Evolutionary conservation across 2,329 filamentous ascomycete species (phyloP).

Genomic region (Tolypocladium amazonense): DNA sequence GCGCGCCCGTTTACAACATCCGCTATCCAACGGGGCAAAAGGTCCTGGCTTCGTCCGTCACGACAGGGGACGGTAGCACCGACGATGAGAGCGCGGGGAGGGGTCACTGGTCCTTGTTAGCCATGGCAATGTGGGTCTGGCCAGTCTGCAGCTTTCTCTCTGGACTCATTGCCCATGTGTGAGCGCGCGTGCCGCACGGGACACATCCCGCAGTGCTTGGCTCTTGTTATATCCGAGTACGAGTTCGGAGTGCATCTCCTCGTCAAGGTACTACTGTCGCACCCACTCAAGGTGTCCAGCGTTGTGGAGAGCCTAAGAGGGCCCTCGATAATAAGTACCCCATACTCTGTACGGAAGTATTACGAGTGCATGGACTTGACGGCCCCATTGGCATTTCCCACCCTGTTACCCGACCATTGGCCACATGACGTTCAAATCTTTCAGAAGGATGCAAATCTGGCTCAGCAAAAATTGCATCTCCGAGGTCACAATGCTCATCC

Average conservation of each 20-base stretch:
- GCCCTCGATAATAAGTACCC: not conserved
- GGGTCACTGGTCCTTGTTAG: too few species aligned
- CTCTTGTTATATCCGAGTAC: too few species aligned
- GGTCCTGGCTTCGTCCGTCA: constrained; percentile 11
- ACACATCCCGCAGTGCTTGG: not conserved
- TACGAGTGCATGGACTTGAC: too few species aligned
- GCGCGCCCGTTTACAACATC: constrained; percentile 34
- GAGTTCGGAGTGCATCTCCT: too few species aligned
- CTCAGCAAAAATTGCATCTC: not conserved
- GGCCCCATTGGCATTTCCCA: too few species aligned
- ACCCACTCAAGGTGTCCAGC: not conserved
- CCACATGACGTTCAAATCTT: not conserved
- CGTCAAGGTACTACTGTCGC: not conserved
- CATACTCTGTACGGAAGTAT: too few species aligned
- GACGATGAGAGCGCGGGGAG: not conserved
- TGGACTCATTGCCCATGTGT: not conserved
- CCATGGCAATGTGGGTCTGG: not conserved
- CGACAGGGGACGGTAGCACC: not conserved
- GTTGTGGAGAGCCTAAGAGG: not conserved
- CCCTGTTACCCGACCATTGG: not conserved
- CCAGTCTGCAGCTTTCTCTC: not conserved
- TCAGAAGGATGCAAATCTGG: not conserved
- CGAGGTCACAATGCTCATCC: not conserved
- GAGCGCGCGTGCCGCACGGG: not conserved
- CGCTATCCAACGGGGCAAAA: constrained; percentile 32